Conservation (phyloP, 2,329 filamentous ascomycete species). For the Pyrenochaeta sp. region DNA sequence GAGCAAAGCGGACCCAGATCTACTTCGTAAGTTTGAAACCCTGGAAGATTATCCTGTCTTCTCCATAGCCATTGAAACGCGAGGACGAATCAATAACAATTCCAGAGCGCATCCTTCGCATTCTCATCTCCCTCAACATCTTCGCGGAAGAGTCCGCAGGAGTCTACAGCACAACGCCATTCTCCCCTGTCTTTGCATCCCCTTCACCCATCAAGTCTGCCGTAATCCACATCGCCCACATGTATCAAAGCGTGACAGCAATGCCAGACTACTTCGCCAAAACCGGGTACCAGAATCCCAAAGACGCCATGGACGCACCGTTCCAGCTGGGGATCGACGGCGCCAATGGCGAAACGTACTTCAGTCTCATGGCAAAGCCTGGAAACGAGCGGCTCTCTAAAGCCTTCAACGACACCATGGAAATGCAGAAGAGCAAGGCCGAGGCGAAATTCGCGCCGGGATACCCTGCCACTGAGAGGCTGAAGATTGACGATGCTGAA, state of each 20-base stretch:
- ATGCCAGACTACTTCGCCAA: slow-evolving; percentile 35
- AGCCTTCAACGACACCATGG: slow-evolving; percentile 42
- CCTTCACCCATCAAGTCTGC: slow-evolving; percentile 12
- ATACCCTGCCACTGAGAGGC: slow-evolving; percentile 22
- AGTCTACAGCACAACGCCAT: slow-evolving; percentile 7
- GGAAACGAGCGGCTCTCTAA: slow-evolving; percentile 19
- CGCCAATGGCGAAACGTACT: slow-evolving; percentile 29
- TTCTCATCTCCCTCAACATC: slow-evolving; percentile 9
- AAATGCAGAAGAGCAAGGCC: slow-evolving; percentile 6
- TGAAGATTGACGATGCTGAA: slow-evolving; percentile 8
- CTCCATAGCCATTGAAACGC: too few relatives aligned
- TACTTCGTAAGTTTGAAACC: slow-evolving; percentile 15
- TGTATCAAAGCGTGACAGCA: slow-evolving; percentile 15
- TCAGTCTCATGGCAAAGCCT: slow-evolving; percentile 28
- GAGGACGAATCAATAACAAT: neutral
- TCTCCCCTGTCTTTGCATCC: slow-evolving; percentile 6
- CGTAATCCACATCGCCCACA: slow-evolving; percentile 11
- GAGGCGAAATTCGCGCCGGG: slow-evolving; percentile 13
- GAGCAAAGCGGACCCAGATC: slow-evolving; percentile 10
- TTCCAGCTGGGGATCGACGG: slow-evolving; percentile 27
- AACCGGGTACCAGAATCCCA: slow-evolving; percentile 38
- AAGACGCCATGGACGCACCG: slow-evolving; percentile 31
- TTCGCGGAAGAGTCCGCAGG: slow-evolving; percentile 4
- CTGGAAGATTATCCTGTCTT: too few relatives aligned
- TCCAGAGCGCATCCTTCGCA: slow-evolving; percentile 12